Conservation (phyloP, 1,139 yeast genomes). For the Debaryomyces singareniensis region DNA sequence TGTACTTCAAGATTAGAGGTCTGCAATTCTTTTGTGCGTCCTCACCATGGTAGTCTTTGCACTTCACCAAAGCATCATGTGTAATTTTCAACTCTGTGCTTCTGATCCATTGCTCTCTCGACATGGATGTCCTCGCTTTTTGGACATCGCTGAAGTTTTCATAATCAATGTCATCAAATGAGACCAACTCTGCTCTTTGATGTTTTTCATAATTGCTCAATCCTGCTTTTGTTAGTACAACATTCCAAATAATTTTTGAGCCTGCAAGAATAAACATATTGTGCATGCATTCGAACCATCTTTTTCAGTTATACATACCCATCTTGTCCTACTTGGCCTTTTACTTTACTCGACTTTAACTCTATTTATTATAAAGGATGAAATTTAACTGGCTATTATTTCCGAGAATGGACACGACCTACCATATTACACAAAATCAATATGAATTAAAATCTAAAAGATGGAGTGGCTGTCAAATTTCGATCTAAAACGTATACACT, state of each 20-base stretch:
- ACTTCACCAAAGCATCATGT: constrained; percentile 69
- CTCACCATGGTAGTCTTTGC: constrained; percentile 69
- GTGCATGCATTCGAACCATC: too few relatives aligned
- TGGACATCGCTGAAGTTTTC: constrained; percentile 57
- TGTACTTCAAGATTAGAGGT: constrained; percentile 62
- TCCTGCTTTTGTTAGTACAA: constrained; percentile 11
- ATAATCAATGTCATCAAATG: constrained; percentile 80
- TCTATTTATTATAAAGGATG: constrained; percentile 7
- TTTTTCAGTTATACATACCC: constrained; percentile 12
- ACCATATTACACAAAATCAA: neutral
- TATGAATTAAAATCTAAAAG: too few relatives aligned
- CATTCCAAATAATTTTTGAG: too few relatives aligned
- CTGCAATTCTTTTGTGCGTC: constrained; percentile 68
- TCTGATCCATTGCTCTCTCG: constrained; percentile 78
- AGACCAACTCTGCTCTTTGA: constrained; percentile 66
- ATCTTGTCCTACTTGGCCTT: constrained; percentile 6
- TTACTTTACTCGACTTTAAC: neutral
- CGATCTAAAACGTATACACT: too few relatives aligned
- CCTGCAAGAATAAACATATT: too few relatives aligned
- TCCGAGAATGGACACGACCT: constrained; percentile 7
- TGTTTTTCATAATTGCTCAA: constrained; percentile 43
- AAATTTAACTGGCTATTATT: constrained; percentile 12
- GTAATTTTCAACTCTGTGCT: constrained; percentile 61
- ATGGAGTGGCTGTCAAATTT: too few relatives aligned
- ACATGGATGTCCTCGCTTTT: constrained; percentile 68